Base-by-base conservation (phyloP, 1,139 yeast species). In the Saccharomyces hybrid region DNA sequence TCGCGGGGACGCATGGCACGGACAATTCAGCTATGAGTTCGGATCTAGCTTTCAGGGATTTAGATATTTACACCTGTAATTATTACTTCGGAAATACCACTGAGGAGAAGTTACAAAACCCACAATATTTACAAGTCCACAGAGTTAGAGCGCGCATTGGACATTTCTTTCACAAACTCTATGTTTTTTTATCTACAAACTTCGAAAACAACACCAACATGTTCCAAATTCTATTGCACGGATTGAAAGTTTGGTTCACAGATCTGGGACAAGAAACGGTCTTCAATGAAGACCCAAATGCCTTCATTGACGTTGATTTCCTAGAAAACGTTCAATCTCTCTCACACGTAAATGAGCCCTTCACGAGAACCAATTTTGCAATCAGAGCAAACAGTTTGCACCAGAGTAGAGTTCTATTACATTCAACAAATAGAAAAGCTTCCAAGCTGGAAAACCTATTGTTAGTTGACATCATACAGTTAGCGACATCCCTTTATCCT, bases 221-320 rank as follows among this genome's bases (percentile, higher is more conserved):
- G 20, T 80, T 84, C 67, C 83, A 83, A 61, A 82, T 83, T 48
- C 76, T 85, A 50, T 71, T 90, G 50, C 82, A 83, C 64, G 85
- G 85, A 2, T 69, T 86, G 53, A 83, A 86, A 61, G 82, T 86
- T 9, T 93, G 96, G 90, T 82, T 93, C 59, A 79, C 88, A 16
- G 95, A 90, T 67, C 87, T 87, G 28, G 96, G 96, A 1, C 77
- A 82, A 58, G 96, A 88, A 62, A 75, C 87, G 13, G 73, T 85
- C 1, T 79, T 85, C 51, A 85, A 79, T 52, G 73, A 80, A 11
- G 81, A 84, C 57, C 80, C 78, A 44, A 74, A 73, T 47, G 69
- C 77, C 9, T 66, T 69, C 41, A 69, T 79, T 27, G 76, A 79
- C 47, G 74, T 79, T 56, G 73, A 73, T 1, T 77, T 74, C 58